Evolutionary conservation across 2,329 filamentous ascomycete genomes (phyloP), one percentile per base, ranked within the genome.

Genomic region (Incumbomyces delicatus): DNA sequence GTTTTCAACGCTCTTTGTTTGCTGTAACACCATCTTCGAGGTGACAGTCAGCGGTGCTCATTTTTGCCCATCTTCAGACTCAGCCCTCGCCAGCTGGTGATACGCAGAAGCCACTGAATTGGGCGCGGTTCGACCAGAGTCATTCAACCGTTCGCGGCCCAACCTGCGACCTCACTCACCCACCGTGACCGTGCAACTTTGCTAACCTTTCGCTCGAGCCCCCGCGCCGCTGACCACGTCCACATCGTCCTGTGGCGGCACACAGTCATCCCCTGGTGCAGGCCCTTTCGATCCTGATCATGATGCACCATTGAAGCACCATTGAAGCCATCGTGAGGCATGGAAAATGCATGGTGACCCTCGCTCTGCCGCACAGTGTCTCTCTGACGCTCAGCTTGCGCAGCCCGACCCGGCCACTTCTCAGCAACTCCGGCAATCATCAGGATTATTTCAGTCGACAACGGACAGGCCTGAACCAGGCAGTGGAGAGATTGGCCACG

Each of bases 281-380:
- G 33, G 22, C 33, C 4, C 13, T 35, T 14, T 14, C 22, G 17
- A 30, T 31, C 22, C 20, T 12, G 18, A 17, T 22, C 22, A 37
- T 29, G 42, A 45, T 45, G 42, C n/a, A 45, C 10, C 18, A 31
- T 30, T 45, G 22, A 45, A 27, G 42, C n/a, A 45, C 10, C 18
- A 31, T 30, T 45, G 22, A 45, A 27, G 7, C 18, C 22, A 31
- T 37, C 42, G 11, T 17, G 34, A 16, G 29, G 14, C 18, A 38
- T 45, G 42, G 42, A 45, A 29, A 29, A 45, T 45, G 42, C 34
- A 45, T 45, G 38, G 33, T 38, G 14, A 29, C 22, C 29, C n/a
- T 29, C 32, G 20, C 12, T 30, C n/a, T n/a, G 42, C 42, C 42
- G 42, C 18, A 29, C 42, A 45, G 42, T 45, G 17, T 32, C 11